Base-by-base conservation (phyloP, 2,329 filamentous ascomycete species). In the Alternaria gaisen region DNA sequence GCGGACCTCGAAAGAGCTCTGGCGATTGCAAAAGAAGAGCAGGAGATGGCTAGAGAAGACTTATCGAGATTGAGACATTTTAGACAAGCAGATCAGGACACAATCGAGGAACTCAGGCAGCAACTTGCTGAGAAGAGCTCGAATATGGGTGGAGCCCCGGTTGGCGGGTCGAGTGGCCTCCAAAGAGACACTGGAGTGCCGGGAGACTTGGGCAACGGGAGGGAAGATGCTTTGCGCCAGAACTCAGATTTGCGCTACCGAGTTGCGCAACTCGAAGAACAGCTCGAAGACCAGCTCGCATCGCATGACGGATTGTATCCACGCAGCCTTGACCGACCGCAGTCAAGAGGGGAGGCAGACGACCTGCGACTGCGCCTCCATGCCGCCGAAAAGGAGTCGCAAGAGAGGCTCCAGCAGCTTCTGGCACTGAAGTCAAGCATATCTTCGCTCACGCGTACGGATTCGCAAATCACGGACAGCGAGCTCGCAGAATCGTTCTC, bases 351-450 rank as follows among this genome's bases (percentile, higher is more conserved):
- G 10, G 74, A 78, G 28, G 74, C 72, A 66, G 62, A 76, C 22
- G 65, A 71, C 11, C 46, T 79, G 16, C 69, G 66, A 14, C 57
- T 62, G 10, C 68, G 74, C n/a, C 67, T 79, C 5, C 75, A 79
- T 40, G 56, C 65, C n/a, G 44, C 71, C n/a, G 87, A 90, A 54
- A 84, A 85, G 24, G 86, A 90, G 76, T 82, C 87, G 4, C 77
- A 81, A 22, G 80, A 81, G 50, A 77, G 90, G 61, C 79, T 85
- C 54, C 81, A 82, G 3, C 90, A 92, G 76, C 84, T 92, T 0
- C 78, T 86, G 10, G 89, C 88, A 2, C 80, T 92, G 60, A 92
- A 92, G 81, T 87, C 88, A 68, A 91, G 87, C 81, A 89, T 92
- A 58, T 91, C 90, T 69, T 86, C 84, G 22, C 87, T 86, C 64